Evolutionary conservation across 2,329 filamentous ascomycete species (phyloP), one percentile per base, ranked within the genome.

Genomic region (Scedosporium apiospermum): DNA sequence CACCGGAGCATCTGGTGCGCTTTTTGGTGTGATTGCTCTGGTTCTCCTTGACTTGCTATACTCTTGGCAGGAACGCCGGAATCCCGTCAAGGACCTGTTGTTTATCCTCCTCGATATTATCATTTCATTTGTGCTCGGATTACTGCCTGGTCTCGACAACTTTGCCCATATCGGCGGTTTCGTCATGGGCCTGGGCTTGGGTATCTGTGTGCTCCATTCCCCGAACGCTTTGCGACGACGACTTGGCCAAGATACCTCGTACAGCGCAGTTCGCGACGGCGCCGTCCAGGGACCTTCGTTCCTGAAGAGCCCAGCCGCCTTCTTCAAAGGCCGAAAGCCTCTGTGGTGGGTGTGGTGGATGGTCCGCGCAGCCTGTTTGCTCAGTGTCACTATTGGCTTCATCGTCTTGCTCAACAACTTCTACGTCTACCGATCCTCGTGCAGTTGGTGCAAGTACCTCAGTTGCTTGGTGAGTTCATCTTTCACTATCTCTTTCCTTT

Each of bases 271-370:
- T 65, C 80, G 80, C 30, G 78, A 80, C 16, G 77, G 77, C 18
- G 73, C 72, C 6, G 76, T 75, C 42, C 77, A 80, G 55, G 79
- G 27, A 73, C 78, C 1, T 85, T 89, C 67, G 0, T 86, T 89
- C 67, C 71, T 84, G 63, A 84, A 86, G 69, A 85, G 83, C 63
- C 85, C 88, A 0, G 72, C 87, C 3, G 87, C 85, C 5, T 97
- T 97, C 76, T 98, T 98, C 78, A 93, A 93, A 73, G 91, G 91
- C 21, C 84, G 95, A 18, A 96, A 96, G 73, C 89, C 90, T 23
- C 80, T 96, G 6, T 99, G 95, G 95, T 99, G 95, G 95, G 89
- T 79, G 5, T 99, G 95, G 95, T 98, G 93, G 93, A 75, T 96
- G 23, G 82, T 98, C 30, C 85, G 95, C 18, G 90, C 84, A 1